Percentiles rank a stretch among this genome's conserved stretches.
Conservation (phyloP, 2,329 filamentous ascomycete genomes). For the Botrytis porri region DNA sequence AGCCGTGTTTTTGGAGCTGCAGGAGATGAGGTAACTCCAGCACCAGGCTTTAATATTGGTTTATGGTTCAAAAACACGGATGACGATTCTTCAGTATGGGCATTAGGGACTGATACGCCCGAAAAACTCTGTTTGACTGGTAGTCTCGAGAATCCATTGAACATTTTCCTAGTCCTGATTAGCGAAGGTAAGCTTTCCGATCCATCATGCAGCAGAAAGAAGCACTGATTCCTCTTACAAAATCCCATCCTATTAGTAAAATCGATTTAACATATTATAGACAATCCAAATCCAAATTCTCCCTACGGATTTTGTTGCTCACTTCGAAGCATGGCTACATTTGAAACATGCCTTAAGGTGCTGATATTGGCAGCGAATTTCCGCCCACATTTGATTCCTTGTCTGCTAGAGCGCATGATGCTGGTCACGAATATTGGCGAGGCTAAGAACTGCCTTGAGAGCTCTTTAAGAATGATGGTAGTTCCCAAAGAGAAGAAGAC, state of each 20-base stretch:
- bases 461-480: background rate
- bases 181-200: background rate
- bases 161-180: background rate
- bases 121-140: background rate
- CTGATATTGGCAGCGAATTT: background rate
- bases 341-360: background rate
- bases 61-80: background rate
- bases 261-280: background rate
- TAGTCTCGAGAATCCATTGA: background rate
- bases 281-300: background rate
- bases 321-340: background rate
- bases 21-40: background rate
- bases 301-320: background rate
- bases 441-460: background rate
- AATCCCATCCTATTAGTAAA: background rate
- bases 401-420: background rate
- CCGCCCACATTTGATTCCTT: background rate
- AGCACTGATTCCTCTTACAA: background rate
- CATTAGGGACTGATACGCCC: background rate
- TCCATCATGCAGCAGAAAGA: background rate
- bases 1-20: background rate
- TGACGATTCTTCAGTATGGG: background rate
- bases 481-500: background rate
- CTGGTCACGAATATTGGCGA: background rate
- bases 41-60: background rate